phyloP scores from a whole-genome alignment of 1,139 yeast genomes.

The Scheffersomyces lignicola region DNA sequence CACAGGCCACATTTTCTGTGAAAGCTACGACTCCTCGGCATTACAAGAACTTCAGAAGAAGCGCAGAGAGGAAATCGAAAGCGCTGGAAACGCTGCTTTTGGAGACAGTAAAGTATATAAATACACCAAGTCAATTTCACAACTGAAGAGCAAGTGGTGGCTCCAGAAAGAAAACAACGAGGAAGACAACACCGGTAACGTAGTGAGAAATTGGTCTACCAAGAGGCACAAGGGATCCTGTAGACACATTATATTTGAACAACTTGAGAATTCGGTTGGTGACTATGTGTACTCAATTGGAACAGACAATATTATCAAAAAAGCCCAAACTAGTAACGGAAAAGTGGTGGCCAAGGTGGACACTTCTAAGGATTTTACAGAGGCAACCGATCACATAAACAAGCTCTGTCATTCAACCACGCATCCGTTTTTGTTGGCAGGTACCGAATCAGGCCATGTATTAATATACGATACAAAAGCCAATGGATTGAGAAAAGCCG shows the following conservation, averaged over 20 bases:
- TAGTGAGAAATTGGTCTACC: slow-evolving; percentile 71
- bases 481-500: slow-evolving; percentile 23
- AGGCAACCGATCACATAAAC: slow-evolving; percentile 46
- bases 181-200: slow-evolving; percentile 26
- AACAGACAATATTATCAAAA: slow-evolving; percentile 75
- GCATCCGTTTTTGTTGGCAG: slow-evolving; percentile 66
- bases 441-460: slow-evolving; percentile 77
- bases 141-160: slow-evolving; percentile 51
- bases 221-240: slow-evolving; percentile 91
- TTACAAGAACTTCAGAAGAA: slow-evolving; percentile 35
- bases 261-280: slow-evolving; percentile 47
- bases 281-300: slow-evolving; percentile 68
- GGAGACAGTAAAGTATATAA: slow-evolving; percentile 27
- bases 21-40: slow-evolving; percentile 50
- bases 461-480: slow-evolving; percentile 58
- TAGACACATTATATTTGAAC: slow-evolving; percentile 69
- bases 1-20: slow-evolving; percentile 69
- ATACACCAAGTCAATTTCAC: slow-evolving; percentile 35
- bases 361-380: slow-evolving; percentile 24
- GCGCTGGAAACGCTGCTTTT: slow-evolving; percentile 26
- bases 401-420: slow-evolving; percentile 63
- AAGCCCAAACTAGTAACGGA: slow-evolving; percentile 72
- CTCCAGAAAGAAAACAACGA: slow-evolving; percentile 38
- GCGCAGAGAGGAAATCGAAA: slow-evolving; percentile 20
- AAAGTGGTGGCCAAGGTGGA: slow-evolving; percentile 62